phyloP scores from a whole-genome alignment of 768 basidiomycete species.

The Glaciozyma antarctica region DNA sequence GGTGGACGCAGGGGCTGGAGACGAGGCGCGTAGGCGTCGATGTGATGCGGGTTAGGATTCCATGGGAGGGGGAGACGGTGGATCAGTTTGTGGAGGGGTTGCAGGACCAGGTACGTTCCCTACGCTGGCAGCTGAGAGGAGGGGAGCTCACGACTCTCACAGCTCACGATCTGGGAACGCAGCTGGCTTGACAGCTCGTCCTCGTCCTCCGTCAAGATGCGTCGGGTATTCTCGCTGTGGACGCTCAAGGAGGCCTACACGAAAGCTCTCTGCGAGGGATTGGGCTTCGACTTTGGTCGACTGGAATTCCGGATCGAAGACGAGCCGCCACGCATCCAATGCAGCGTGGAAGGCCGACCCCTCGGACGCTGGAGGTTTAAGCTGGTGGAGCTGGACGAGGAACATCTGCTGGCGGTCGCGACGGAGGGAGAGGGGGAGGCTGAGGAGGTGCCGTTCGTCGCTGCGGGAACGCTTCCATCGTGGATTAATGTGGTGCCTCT shows the following conservation, averaged over 20 bases:
- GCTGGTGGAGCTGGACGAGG: not conserved
- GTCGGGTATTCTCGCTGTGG: conserved; percentile 19
- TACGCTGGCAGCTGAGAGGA: not conserved
- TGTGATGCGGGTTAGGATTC: conserved; percentile 20
- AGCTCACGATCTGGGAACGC: conserved; percentile 9
- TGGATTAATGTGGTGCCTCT: too few relatives aligned
- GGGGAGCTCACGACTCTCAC: not conserved
- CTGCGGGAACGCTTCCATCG: too few relatives aligned
- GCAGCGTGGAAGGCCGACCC: not conserved
- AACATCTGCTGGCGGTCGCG: not conserved
- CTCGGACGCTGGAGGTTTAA: not conserved
- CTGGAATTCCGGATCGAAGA: conserved; percentile 6
- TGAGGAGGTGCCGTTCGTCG: not conserved
- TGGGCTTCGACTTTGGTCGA: conserved; percentile 13
- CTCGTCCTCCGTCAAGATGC: not conserved
- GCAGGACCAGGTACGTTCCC: conserved; percentile 10
- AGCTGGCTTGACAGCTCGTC: not conserved
- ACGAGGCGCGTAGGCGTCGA: conserved; percentile 2
- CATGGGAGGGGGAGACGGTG: conserved; percentile 14
- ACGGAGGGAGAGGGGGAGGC: not conserved
- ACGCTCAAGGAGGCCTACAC: conserved; percentile 31
- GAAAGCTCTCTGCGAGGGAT: conserved; percentile 22
- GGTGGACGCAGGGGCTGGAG: not conserved
- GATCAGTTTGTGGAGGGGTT: conserved; percentile 13
- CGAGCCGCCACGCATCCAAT: too few relatives aligned